Percentiles rank a stretch among this genome's conserved stretches.
Evolutionary conservation across 2,329 filamentous ascomycete species (phyloP).

Genomic region (Diplodia sapinea): DNA sequence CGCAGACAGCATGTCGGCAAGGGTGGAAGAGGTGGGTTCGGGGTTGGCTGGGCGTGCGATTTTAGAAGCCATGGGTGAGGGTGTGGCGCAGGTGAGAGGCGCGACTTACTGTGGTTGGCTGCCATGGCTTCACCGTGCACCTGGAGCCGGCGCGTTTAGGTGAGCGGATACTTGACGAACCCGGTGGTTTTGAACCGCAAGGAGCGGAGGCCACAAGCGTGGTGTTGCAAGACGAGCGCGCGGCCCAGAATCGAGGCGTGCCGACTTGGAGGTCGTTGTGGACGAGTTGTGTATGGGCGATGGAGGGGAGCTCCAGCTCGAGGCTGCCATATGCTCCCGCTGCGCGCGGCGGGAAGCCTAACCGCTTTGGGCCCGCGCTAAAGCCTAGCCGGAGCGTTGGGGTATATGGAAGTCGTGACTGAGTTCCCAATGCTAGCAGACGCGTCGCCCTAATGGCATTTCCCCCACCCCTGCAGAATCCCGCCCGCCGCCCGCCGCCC

Average conservation of each 20-base stretch:
- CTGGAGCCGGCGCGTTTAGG: neutral
- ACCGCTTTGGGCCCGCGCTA: conserved; percentile 6
- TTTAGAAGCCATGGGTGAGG: neutral
- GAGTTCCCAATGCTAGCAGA: neutral
- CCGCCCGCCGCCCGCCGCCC: too few species aligned
- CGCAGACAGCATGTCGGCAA: neutral
- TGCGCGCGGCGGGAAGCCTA: conserved; percentile 18
- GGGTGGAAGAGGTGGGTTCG: neutral
- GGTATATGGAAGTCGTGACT: neutral
- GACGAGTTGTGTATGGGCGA: neutral
- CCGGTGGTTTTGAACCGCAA: neutral
- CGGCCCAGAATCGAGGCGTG: neutral
- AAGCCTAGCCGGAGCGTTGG: neutral
- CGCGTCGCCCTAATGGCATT: neutral
- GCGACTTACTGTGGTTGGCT: conserved; percentile 2
- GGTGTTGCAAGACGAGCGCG: neutral
- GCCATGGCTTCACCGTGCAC: conserved; percentile 14
- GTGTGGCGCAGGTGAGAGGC: neutral
- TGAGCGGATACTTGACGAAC: neutral
- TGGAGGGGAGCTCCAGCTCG: conserved; percentile 9
- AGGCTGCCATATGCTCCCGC: conserved; percentile 18
- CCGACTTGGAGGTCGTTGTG: neutral
- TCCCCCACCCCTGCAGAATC: neutral
- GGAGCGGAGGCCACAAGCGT: neutral
- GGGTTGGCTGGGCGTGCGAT: neutral